Conservation (phyloP, 2,329 filamentous ascomycete species). For the Monilinia laxa region DNA sequence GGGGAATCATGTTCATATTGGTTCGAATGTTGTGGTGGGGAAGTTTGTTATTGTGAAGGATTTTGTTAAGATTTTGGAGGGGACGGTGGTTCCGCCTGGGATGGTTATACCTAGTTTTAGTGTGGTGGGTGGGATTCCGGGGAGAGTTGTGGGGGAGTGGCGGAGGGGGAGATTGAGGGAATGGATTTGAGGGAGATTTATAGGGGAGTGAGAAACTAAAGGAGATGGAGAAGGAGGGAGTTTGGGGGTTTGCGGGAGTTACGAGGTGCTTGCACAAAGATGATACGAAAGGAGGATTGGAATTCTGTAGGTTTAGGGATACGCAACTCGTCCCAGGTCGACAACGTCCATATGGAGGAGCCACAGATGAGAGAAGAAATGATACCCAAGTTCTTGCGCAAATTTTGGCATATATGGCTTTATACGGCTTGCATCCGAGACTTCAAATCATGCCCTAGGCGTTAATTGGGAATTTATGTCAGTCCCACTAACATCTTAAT, state of each 20-base stretch:
- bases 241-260: background rate
- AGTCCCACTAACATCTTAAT: background rate
- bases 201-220: slow-evolving; percentile 58
- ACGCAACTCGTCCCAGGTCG: too few species aligned
- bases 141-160: slow-evolving; percentile 78
- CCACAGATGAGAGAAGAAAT: slow-evolving; percentile 8
- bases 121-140: slow-evolving; percentile 82
- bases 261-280: background rate
- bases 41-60: slow-evolving; percentile 93
- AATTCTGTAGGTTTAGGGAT: background rate
- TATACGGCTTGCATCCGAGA: rapidly evolving
- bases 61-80: slow-evolving; percentile 83
- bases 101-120: slow-evolving; percentile 94
- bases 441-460: background rate
- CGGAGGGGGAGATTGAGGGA: slow-evolving; percentile 65
- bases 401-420: background rate
- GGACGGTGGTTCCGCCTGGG: slow-evolving; percentile 76
- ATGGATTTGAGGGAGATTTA: slow-evolving; percentile 65
- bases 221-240: background rate
- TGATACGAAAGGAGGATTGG: background rate
- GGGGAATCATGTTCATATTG: slow-evolving; percentile 83
- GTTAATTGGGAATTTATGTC: background rate
- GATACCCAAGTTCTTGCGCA: slow-evolving; percentile 9
- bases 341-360: background rate
- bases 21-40: slow-evolving; percentile 71